These are phyloP conservation scores for Fusarium sp. DNA, from an alignment of 2,329 filamentous ascomycete genomes.

Conservation along the genomic window DNA sequence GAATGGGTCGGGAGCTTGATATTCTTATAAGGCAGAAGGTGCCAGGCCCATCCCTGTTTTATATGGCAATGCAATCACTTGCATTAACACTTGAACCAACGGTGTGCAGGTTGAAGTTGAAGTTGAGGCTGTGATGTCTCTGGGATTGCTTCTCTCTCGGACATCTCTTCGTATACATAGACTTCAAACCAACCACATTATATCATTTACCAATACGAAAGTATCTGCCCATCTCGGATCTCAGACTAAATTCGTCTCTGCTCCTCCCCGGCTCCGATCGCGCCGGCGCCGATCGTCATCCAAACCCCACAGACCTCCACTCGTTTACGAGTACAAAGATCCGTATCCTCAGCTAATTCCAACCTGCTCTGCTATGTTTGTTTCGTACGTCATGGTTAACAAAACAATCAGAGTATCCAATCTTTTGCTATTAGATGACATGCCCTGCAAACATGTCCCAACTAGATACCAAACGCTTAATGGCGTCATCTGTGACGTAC, in stretches of 20 bases:
- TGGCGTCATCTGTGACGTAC: constrained; percentile 27
- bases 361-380: constrained; percentile 6
- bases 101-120: background rate
- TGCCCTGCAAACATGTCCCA: background rate
- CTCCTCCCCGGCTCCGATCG: constrained; percentile 34
- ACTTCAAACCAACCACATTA: background rate
- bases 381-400: constrained; percentile 30
- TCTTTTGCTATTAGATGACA: background rate
- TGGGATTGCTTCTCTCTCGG: background rate
- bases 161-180: background rate
- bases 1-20: background rate
- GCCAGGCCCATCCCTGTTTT: constrained; percentile 11
- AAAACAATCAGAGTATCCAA: background rate
- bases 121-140: background rate
- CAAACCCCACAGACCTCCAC: constrained; percentile 34
- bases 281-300: constrained; percentile 33
- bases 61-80: background rate
- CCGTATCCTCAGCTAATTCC: background rate
- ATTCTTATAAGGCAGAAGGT: background rate
- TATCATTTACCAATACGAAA: background rate
- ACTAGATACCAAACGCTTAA: background rate
- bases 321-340: background rate
- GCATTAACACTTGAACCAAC: constrained; percentile 4
- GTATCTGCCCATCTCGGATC: constrained; percentile 2
- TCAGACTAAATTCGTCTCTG: constrained; percentile 26